Evolutionary conservation across 306 rosid species (phyloP), one percentile per base, ranked within the genome.

Genomic region (Albizia julibrissin): DNA sequence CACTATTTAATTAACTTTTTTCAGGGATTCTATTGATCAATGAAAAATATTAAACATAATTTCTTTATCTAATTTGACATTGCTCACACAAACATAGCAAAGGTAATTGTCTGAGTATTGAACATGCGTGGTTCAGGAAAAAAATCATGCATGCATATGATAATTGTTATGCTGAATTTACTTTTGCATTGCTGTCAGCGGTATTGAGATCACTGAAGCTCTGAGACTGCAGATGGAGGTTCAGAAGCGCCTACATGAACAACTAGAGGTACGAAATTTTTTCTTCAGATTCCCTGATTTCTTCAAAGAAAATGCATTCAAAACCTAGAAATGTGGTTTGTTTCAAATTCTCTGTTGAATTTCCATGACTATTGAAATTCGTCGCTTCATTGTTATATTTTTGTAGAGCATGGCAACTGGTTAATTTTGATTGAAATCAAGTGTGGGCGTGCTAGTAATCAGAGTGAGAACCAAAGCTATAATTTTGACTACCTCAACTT

Each of bases 161-260:
- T 84, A 43, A 58, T 65, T 86, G 75, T 68, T 77, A 44, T 78
- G 43, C 75, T 83, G 43, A 86, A 29, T 85, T 79, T 66, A 71
- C 10, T 47, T 46, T 43, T 82, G 74, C 67, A 72, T 40, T 76
- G 69, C 80, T 82, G 69, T 69, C 93, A 96, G 99, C 75, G 91
- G 99, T 65, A 90, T 94, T 18, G 95, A 94, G 88, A 91, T 96
- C 71, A 96, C 99, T 52, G 99, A 96, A 86, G 99, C 99, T 83
- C 90, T 96, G 85, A 89, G 98, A 21, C n/a, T 96, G 90, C 98
- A 96, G 89, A 93, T 96, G 98, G 99, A 96, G 88, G 98, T 96
- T 84, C 99, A 96, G 89, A 96, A 96, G 88, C 91, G 89, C 82
- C 87, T 96, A 84, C 99, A 96, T 44, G 98, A 96, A 83, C 99